Evolutionary conservation across 129 eudicot species (phyloP), one percentile per base, ranked within the genome.

Genomic region (Flaveria linearis): DNA sequence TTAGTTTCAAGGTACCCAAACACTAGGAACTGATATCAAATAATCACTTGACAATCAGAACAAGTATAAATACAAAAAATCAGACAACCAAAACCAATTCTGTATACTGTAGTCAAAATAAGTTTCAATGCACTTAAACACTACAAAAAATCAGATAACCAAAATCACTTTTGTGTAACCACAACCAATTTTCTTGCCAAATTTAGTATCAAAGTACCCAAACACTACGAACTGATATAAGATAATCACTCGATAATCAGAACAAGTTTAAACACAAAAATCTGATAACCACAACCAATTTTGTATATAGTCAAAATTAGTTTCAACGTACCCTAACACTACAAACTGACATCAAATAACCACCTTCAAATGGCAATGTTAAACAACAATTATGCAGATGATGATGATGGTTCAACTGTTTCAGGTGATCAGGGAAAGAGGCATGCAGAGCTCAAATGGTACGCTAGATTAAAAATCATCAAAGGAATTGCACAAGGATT

Each of bases 401-500:
- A 58, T 9, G 30, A 26, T 68, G 64, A 74, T 56, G 55, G 12
- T 74, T 36, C 9, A 18, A n/a, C 55, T 68, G 30, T 28, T 71
- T 39, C 72, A 93, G 99, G 97, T 45, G 90, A 88, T 39, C 80
- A 81, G 2, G 96, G 85, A 28, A 18, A 66, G 13, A 42, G 78
- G 11, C 92, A 84, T 10, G 75, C 83, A 0, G 93, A 87, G 69
- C 89, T 94, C 3, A 84, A 69, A n/a, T 94, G 99, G 96, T 57
- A 91, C 0, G 79, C 45, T 0, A 80, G 97, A 6, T 56, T 91
- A 17, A 91, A 79, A 60, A 87, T 91, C 52, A 80, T 94, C 11
- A 78, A 84, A 83, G 97, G 94, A 49, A 79, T 91, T 9, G 90
- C 93, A 2, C 69, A 73, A 56, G 99, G 99, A 26, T 18, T 91